A percentile compares a stretch with the other conserved stretches of the same genome.
phyloP scores from a whole-genome alignment of 2,329 filamentous ascomycete species.

The Colletotrichum kahawae region DNA sequence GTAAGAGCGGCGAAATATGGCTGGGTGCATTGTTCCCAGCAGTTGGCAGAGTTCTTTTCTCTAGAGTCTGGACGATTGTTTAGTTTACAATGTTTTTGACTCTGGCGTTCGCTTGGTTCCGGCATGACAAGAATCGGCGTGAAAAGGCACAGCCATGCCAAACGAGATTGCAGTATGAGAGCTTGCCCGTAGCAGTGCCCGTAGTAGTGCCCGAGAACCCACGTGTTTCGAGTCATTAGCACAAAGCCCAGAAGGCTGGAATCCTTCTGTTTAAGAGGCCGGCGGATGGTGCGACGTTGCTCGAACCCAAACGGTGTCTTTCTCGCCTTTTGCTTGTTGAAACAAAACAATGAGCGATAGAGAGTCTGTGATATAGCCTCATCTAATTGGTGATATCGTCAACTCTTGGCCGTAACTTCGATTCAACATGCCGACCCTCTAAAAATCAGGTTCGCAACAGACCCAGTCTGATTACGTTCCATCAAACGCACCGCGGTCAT shows the following conservation, averaged over 20 bases:
- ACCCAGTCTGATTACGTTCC: background rate
- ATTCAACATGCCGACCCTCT: constrained; percentile 3
- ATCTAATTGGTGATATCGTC: background rate
- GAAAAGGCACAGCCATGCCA: background rate
- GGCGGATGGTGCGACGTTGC: background rate
- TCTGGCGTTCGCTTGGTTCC: background rate
- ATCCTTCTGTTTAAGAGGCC: background rate
- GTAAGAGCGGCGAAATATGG: no score
- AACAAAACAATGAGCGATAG: background rate
- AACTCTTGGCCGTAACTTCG: background rate
- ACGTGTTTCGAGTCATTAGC: background rate
- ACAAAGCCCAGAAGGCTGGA: background rate
- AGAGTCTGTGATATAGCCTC: background rate
- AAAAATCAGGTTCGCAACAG: constrained; percentile 3
- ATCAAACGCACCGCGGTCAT: background rate
- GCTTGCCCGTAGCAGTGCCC: background rate
- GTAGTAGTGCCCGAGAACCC: background rate
- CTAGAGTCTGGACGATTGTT: background rate
- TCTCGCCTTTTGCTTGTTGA: background rate
- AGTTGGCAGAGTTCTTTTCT: background rate
- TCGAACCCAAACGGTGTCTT: background rate
- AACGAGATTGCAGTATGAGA: background rate
- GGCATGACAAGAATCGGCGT: background rate
- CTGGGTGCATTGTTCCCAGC: background rate
- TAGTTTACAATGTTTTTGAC: background rate